Base-by-base conservation (phyloP, 208 protist species). In the Wallacemonas rigidus region DNA sequence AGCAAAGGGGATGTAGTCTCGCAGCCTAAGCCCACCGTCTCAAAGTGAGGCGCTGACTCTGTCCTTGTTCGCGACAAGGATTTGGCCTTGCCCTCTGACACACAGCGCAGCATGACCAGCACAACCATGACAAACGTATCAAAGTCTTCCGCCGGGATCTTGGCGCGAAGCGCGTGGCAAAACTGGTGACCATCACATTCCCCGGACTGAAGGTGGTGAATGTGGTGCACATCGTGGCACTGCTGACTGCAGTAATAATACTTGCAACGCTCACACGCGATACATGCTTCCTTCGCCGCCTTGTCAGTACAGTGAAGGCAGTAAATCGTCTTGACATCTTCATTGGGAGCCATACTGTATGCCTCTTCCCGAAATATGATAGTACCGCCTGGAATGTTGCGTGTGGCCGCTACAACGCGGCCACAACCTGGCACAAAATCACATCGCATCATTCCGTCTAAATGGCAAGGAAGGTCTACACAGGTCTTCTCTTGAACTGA, bases 361-460 rank as follows among this genome's bases (percentile, higher is more conserved):
- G 81, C 78, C 1, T 76, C 72, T 45, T 86, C 79, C 17, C 55
- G 57, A 14, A 78, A 82, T 39, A 89, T 74, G 2, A 80, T 45
- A 14, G 47, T 57, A 11, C 75, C 72, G 5, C 76, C 75, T 2
- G 47, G n/a, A 12, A 85, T 81, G 14, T 79, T 58, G 2, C 57
- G 14, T 26, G 67, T 67, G 7, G 80, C 81, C 1, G 74, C 75
- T 38, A 79, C 74, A 51, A 76, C 64, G 14, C 71, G 72, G 1
- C 75, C 71, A 58, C 54, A 62, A 15, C 72, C 73, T 2, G 57
- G 64, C n/a, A 60, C 55, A 47, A 67, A 61, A 3, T 48, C 62
- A 40, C 72, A 82, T 36, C 56, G 60, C 36, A 81, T 40, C 69
- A 79, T 80, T 48, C 17, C 40, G 6, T 1, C 26, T n/a, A 35